phyloP scores from a whole-genome alignment of 2,329 filamentous ascomycete genomes.

The Exophiala phaeomuriformis region DNA sequence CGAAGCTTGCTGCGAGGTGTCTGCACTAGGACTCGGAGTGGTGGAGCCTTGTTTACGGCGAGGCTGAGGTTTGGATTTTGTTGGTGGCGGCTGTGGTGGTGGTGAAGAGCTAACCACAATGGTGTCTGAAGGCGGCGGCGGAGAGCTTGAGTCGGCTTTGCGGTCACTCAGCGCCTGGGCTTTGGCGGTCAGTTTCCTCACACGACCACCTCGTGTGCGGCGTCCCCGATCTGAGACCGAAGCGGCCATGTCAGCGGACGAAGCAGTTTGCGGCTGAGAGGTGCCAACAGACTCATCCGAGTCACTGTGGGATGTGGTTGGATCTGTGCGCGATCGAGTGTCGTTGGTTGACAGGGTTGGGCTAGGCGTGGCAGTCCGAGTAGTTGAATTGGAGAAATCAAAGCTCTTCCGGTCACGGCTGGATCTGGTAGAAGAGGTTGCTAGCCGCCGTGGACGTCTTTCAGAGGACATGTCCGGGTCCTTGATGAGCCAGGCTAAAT shows the following conservation, averaged over 20 bases:
- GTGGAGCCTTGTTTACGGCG: slow-evolving; percentile 1
- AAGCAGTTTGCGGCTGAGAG: slow-evolving; percentile 4
- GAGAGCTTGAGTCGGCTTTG: background rate
- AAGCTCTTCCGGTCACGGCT: background rate
- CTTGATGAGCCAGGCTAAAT: background rate
- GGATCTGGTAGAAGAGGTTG: slow-evolving; percentile 9
- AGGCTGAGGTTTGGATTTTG: background rate
- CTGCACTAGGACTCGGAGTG: background rate
- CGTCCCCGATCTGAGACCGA: background rate
- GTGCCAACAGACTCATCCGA: slow-evolving; percentile 14
- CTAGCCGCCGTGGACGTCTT: slow-evolving; percentile 8
- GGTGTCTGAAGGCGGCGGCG: slow-evolving; percentile 11
- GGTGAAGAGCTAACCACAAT: slow-evolving; percentile 12
- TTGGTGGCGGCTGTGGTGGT: background rate
- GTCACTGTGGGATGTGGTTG: slow-evolving; percentile 12
- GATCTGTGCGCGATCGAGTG: slow-evolving; percentile 3
- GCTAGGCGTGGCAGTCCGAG: slow-evolving; percentile 6
- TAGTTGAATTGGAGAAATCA: slow-evolving; percentile 4
- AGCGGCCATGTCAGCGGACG: slow-evolving; percentile 11
- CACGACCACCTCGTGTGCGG: slow-evolving; percentile 15
- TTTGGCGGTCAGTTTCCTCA: slow-evolving; percentile 21
- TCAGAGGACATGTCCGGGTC: slow-evolving; percentile 12
- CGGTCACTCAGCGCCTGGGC: slow-evolving; percentile 14
- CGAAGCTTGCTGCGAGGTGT: background rate
- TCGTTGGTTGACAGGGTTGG: slow-evolving; percentile 7